Evolutionary conservation across 352 stramenopile genomes (phyloP).

Genomic region (Peronosclerospora sorghi): DNA sequence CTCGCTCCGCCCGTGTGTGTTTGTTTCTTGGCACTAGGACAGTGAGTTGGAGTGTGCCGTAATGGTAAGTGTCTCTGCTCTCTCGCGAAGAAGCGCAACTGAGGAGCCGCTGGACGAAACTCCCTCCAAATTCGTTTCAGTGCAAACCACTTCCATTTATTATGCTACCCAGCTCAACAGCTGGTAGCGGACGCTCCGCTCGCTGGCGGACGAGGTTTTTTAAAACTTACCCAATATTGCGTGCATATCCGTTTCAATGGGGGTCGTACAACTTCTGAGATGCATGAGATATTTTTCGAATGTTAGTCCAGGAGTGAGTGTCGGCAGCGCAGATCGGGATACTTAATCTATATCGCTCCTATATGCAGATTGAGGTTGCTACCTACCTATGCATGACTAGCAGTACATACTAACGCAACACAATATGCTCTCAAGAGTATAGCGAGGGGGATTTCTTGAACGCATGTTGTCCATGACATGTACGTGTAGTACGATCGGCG

Average conservation of each 20-base stretch:
- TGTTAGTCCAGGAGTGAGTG: too few relatives aligned
- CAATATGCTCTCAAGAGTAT: too few relatives aligned
- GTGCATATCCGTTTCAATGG: not conserved
- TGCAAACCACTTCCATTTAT: constrained; percentile 6
- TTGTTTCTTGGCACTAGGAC: not conserved
- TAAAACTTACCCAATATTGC: constrained; percentile 10
- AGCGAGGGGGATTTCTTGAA: too few relatives aligned
- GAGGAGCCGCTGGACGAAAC: constrained; percentile 10
- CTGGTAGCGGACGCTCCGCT: constrained; percentile 5
- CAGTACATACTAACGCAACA: too few relatives aligned
- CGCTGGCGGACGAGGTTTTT: constrained; percentile 16
- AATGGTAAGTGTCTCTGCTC: constrained; percentile 9
- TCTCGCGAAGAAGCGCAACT: constrained; percentile 27
- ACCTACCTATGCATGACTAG: too few relatives aligned
- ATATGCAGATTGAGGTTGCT: too few relatives aligned
- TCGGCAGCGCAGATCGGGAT: too few relatives aligned
- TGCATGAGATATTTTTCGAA: too few relatives aligned
- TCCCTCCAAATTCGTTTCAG: constrained; percentile 13
- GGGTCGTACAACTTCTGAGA: not conserved
- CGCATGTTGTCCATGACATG: too few relatives aligned
- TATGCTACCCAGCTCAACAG: constrained; percentile 1
- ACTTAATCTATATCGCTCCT: too few relatives aligned
- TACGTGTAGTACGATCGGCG: too few relatives aligned
- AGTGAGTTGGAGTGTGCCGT: not conserved
- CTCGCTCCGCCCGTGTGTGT: not conserved